These are phyloP conservation scores for Nakaseomyces kungkrabaensis DNA, from an alignment of 1,139 yeast species.

Conservation along the genomic window DNA sequence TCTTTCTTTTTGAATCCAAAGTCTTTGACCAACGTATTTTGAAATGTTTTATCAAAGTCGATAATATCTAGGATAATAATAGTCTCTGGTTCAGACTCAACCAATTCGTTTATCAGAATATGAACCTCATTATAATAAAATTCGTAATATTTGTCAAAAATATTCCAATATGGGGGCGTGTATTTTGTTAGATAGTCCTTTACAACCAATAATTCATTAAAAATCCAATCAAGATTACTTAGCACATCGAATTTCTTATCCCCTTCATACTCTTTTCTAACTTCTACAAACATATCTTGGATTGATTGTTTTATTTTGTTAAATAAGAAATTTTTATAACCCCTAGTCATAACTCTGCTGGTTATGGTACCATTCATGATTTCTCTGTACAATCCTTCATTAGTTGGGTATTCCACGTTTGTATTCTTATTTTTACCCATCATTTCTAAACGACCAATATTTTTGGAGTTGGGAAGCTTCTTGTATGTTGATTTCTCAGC, in stretches of 20 bases:
- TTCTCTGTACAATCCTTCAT: conserved; percentile 28
- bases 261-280: conserved; percentile 48
- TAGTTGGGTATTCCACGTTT: conserved; percentile 21
- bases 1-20: conserved; percentile 37
- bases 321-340: conserved; percentile 57
- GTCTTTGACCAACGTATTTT: conserved; percentile 38
- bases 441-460: conserved; percentile 8
- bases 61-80: conserved; percentile 52
- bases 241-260: conserved; percentile 44
- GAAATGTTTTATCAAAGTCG: conserved; percentile 66
- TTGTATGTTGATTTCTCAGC: conserved; percentile 23
- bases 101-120: conserved; percentile 48
- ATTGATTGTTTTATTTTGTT: conserved; percentile 52
- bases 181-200: conserved; percentile 48
- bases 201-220: conserved; percentile 64
- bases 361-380: conserved; percentile 32
- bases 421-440: conserved; percentile 3
- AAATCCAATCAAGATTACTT: conserved; percentile 74
- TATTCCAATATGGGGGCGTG: conserved; percentile 64
- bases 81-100: conserved; percentile 67
- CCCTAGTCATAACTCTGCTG: conserved; percentile 42
- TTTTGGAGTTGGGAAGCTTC: conserved; percentile 22
- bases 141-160: conserved; percentile 51
- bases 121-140: conserved; percentile 65
- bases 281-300: conserved; percentile 55